Percentiles rank a stretch among this genome's conserved stretches.
Conservation (phyloP, 768 basidiomycete species). For the Trametes punicea region DNA sequence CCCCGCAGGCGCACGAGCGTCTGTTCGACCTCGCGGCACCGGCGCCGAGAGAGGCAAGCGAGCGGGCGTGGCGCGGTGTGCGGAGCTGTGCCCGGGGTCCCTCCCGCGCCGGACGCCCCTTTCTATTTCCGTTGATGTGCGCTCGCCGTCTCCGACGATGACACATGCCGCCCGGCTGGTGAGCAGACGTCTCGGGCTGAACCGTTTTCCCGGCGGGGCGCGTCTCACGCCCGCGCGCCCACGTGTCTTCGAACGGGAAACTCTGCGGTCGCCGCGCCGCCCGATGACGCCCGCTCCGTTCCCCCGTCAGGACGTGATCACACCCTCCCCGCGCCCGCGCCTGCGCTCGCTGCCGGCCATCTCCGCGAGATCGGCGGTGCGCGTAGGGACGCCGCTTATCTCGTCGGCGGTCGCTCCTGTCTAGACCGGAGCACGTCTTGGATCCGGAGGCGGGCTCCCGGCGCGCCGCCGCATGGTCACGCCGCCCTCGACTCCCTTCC, state of each 20-base stretch:
- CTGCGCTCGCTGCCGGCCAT: not conserved
- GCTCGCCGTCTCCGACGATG: constrained; percentile 15
- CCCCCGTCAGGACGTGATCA: not conserved
- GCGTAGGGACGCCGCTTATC: not conserved
- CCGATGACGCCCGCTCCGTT: not conserved
- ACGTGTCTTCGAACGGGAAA: constrained; percentile 24
- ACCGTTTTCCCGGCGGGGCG: constrained; percentile 10
- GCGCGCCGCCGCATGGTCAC: not conserved
- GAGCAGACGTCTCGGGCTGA: constrained; percentile 9
- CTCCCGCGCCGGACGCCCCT: not conserved
- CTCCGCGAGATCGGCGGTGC: not conserved
- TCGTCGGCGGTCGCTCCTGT: not conserved
- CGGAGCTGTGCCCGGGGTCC: constrained; percentile 1
- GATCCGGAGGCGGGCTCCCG: constrained; percentile 1
- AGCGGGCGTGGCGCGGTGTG: not conserved
- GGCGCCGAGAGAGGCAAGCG: not conserved
- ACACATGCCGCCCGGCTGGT: constrained; percentile 15
- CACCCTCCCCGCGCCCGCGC: not conserved
- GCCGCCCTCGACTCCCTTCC: not conserved
- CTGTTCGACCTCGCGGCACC: not conserved
- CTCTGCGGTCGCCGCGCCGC: constrained; percentile 17
- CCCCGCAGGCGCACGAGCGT: constrained; percentile 1
- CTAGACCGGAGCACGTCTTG: not conserved
- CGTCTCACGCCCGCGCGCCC: constrained; percentile 20
- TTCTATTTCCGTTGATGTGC: constrained; percentile 20